Percentiles rank a stretch among this genome's conserved stretches.
phyloP scores from a whole-genome alignment of 192 early-diverging fungal species.

The Entophlyctis helioformis region DNA sequence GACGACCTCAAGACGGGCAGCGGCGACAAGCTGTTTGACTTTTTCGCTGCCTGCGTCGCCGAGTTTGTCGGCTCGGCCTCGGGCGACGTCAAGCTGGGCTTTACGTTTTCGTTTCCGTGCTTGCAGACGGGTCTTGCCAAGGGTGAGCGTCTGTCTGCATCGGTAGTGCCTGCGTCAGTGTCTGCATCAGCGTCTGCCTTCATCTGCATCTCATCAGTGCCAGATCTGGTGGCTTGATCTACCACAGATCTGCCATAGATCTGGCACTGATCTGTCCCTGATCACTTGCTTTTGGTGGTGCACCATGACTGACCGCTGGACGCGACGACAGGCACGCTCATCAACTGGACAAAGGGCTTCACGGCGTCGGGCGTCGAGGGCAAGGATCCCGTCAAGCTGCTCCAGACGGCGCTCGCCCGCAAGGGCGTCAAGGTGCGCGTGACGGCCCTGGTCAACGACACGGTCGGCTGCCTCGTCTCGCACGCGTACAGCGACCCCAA shows the following conservation, averaged over 20 bases:
- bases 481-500: slow-evolving; percentile 76
- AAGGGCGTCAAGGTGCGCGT: slow-evolving; percentile 65
- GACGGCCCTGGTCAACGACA: slow-evolving; percentile 90
- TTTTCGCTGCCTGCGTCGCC: slow-evolving; percentile 78
- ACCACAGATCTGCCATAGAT: too few relatives aligned
- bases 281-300: too few relatives aligned
- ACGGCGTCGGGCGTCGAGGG: slow-evolving; percentile 59
- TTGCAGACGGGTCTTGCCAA: slow-evolving; percentile 53
- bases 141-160: slow-evolving; percentile 8
- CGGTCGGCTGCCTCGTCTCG: slow-evolving; percentile 82
- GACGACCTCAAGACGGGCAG: slow-evolving; percentile 70
- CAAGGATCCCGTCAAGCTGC: slow-evolving; percentile 73
- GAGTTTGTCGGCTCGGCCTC: slow-evolving; percentile 48
- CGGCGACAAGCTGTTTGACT: slow-evolving; percentile 69
- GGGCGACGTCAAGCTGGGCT: slow-evolving; percentile 42
- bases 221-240: too few relatives aligned
- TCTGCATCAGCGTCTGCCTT: too few relatives aligned
- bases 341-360: slow-evolving; percentile 81
- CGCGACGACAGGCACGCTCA: slow-evolving; percentile 21
- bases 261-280: not conserved
- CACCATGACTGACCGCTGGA: not conserved
- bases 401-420: slow-evolving; percentile 63
- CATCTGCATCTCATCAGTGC: too few relatives aligned
- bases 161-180: not conserved
- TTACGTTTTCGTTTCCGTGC: slow-evolving; percentile 94